A percentile compares a stretch with the other conserved stretches of the same genome.
phyloP scores from a whole-genome alignment of 2,329 filamentous ascomycete species.

The Calycina marina region DNA sequence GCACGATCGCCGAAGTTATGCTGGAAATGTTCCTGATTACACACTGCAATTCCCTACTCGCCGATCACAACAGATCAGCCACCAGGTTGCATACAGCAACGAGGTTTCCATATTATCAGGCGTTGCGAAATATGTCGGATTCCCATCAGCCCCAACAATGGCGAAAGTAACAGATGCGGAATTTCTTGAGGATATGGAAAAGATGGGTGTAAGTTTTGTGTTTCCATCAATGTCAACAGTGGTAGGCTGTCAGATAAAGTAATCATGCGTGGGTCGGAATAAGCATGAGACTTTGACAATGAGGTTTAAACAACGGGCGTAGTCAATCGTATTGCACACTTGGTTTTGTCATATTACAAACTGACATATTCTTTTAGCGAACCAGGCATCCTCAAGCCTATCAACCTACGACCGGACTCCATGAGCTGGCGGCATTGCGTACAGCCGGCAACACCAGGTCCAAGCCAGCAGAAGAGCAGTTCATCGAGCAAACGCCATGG shows the following conservation, averaged over 20 bases:
- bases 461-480: conserved; percentile 66
- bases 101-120: conserved; percentile 87
- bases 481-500: conserved; percentile 82
- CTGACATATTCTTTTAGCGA: conserved; percentile 14
- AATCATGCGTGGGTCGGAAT: too few species aligned
- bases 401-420: conserved; percentile 15
- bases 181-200: conserved; percentile 73
- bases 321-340: too few species aligned
- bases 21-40: conserved; percentile 69
- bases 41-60: conserved; percentile 67
- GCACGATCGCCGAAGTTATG: conserved; percentile 65
- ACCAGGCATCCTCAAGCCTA: conserved; percentile 14
- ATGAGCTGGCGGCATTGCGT: conserved; percentile 22
- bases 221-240: too few species aligned
- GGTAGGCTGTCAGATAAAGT: too few species aligned
- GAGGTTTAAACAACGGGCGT: too few species aligned
- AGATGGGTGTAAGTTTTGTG: conserved; percentile 63
- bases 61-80: conserved; percentile 61
- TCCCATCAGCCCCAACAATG: conserved; percentile 86
- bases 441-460: conserved; percentile 19
- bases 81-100: conserved; percentile 84
- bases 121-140: conserved; percentile 87
- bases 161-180: conserved; percentile 56
- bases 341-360: too few species aligned
- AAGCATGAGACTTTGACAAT: too few species aligned